Evolutionary conservation across 2,329 filamentous ascomycete species (phyloP).

Genomic region (Cercospora berteroae): DNA sequence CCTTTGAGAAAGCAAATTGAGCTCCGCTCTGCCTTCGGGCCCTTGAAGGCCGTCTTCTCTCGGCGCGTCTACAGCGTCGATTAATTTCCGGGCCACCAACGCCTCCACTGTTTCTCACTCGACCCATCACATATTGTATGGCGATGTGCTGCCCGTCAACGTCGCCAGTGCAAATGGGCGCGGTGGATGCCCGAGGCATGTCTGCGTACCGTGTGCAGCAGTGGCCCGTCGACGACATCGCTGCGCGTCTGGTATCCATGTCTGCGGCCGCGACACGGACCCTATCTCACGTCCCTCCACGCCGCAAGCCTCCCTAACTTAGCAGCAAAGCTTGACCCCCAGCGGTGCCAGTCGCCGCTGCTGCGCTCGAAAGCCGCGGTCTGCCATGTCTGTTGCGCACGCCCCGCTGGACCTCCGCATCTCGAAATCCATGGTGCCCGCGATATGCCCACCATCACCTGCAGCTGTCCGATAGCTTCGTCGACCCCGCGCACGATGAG

Average conservation of each 20-base stretch:
- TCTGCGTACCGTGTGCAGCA: neutral
- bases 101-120: slow-evolving; percentile 4
- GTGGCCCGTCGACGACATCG: neutral
- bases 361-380: neutral
- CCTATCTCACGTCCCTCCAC: neutral
- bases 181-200: neutral
- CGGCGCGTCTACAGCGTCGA: slow-evolving; percentile 13
- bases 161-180: neutral
- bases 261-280: neutral
- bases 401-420: neutral
- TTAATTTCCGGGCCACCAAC: slow-evolving; percentile 10
- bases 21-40: slow-evolving; percentile 12
- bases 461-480: slow-evolving; percentile 4
- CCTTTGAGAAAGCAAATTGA: slow-evolving; percentile 13
- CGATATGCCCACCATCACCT: neutral
- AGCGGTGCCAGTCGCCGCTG: neutral
- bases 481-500: slow-evolving; percentile 10
- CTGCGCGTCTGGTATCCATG: neutral
- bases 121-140: neutral
- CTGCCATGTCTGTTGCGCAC: neutral
- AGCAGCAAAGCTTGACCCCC: slow-evolving; percentile 4
- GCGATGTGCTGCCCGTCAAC: neutral
- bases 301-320: neutral
- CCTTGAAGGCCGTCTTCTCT: slow-evolving; percentile 10
- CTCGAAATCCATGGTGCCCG: neutral